phyloP scores from a whole-genome alignment of 768 basidiomycete genomes.

The Suillus tomentosus region DNA sequence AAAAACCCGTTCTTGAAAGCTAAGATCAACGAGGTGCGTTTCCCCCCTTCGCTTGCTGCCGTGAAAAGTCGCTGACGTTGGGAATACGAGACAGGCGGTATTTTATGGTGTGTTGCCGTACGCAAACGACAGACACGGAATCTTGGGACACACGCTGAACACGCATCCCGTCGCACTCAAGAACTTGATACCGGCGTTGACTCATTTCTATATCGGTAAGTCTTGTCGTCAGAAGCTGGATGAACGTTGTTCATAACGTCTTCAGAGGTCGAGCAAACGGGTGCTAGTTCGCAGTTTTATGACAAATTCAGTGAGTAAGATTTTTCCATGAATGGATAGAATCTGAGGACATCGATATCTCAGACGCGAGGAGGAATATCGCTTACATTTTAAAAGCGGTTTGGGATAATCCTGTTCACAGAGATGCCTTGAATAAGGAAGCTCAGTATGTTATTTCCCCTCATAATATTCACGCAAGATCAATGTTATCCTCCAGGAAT shows the following conservation, averaged over 20 bases:
- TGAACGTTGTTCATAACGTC: constrained; percentile 7
- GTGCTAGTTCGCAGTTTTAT: constrained; percentile 97
- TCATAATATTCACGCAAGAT: neutral
- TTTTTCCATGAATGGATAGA: constrained; percentile 6
- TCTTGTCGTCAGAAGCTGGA: constrained; percentile 1
- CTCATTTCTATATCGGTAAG: constrained; percentile 93
- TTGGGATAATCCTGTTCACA: constrained; percentile 89
- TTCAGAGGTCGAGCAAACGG: constrained; percentile 95
- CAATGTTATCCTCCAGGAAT: constrained; percentile 49
- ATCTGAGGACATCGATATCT: constrained; percentile 14
- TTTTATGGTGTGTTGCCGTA: constrained; percentile 74
- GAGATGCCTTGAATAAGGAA: constrained; percentile 81
- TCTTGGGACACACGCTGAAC: constrained; percentile 83
- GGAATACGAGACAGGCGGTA: constrained; percentile 50
- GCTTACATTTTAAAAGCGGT: constrained; percentile 84
- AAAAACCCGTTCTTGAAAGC: constrained; percentile 98
- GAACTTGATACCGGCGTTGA: constrained; percentile 87
- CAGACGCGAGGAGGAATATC: constrained; percentile 80
- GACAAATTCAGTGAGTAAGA: constrained; percentile 86
- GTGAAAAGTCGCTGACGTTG: constrained; percentile 4
- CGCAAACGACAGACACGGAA: constrained; percentile 63
- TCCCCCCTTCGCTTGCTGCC: constrained; percentile 16
- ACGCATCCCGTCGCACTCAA: constrained; percentile 82
- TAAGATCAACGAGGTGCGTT: constrained; percentile 84
- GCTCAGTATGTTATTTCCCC: constrained; percentile 54